phyloP scores from a whole-genome alignment of 306 rosid species.

The Begonia masoniana region DNA sequence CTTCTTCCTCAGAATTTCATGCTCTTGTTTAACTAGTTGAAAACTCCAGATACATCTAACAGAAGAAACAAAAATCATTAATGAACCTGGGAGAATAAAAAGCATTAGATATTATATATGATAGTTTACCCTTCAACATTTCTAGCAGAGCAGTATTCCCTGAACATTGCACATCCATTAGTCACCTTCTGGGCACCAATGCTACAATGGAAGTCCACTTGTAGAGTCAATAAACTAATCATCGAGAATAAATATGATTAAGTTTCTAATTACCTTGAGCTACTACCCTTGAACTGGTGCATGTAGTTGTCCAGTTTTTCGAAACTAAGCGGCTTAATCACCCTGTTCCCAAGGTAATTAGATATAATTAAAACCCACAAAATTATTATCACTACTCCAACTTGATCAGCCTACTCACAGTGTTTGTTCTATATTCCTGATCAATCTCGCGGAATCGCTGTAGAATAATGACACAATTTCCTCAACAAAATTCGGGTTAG shows the following conservation, averaged over 20 bases:
- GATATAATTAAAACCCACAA: too few relatives aligned
- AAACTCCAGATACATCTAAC: slow-evolving; percentile 52
- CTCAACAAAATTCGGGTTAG: slow-evolving; percentile 68
- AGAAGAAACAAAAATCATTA: slow-evolving; percentile 4
- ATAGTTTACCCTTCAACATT: slow-evolving; percentile 47
- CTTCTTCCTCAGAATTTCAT: slow-evolving; percentile 37
- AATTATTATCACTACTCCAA: too few relatives aligned
- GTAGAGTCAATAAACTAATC: background rate
- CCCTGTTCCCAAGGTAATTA: slow-evolving; percentile 17
- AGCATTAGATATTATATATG: background rate
- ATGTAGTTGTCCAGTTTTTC: slow-evolving; percentile 39
- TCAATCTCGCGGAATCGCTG: slow-evolving; percentile 41
- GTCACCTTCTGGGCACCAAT: slow-evolving; percentile 78
- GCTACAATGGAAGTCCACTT: slow-evolving; percentile 16
- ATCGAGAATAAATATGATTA: background rate
- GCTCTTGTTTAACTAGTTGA: slow-evolving; percentile 49
- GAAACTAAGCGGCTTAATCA: slow-evolving; percentile 28
- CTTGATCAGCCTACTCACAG: slow-evolving; percentile 26
- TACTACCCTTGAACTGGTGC: slow-evolving; percentile 81
- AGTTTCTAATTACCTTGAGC: slow-evolving; percentile 41
- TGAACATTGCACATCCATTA: slow-evolving; percentile 39
- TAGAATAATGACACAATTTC: slow-evolving; percentile 62
- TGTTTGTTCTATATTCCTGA: slow-evolving; percentile 47
- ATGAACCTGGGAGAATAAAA: background rate
- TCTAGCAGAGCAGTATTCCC: slow-evolving; percentile 47